Percentiles rank a stretch among this genome's conserved stretches.
These are phyloP conservation scores for Candida jianshihensis DNA, from an alignment of 805 yeast species.

Conservation along the genomic window DNA sequence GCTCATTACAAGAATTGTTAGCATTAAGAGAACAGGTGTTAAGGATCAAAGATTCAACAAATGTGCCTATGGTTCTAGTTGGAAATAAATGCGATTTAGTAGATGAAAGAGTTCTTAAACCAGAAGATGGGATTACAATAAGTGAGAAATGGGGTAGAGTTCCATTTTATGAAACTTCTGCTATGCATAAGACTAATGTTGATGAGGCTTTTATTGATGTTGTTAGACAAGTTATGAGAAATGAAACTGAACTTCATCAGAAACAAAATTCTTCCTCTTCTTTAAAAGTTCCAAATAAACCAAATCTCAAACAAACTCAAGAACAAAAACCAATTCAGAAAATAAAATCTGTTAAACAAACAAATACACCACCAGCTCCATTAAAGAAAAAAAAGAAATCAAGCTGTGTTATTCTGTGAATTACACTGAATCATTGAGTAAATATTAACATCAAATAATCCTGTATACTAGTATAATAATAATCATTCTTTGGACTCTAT, in stretches of 20 bases:
- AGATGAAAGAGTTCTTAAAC: slow-evolving; percentile 65
- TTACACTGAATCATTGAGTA: neutral
- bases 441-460: neutral
- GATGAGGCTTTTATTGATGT: slow-evolving; percentile 87
- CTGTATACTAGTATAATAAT: neutral
- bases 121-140: slow-evolving; percentile 76
- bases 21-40: slow-evolving; percentile 79
- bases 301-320: neutral
- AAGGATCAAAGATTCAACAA: slow-evolving; percentile 67
- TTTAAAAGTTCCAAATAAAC: neutral
- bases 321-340: neutral
- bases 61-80: slow-evolving; percentile 83
- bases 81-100: slow-evolving; percentile 88
- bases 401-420: slow-evolving; percentile 17
- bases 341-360: neutral
- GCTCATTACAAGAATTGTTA: slow-evolving; percentile 69
- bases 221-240: slow-evolving; percentile 81
- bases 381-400: slow-evolving; percentile 24
- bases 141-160: slow-evolving; percentile 81
- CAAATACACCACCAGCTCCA: slow-evolving; percentile 1
- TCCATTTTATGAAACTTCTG: slow-evolving; percentile 90
- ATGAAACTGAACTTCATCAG: slow-evolving; percentile 35
- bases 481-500: slow-evolving; percentile 2
- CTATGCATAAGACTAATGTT: slow-evolving; percentile 83
- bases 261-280: slow-evolving; percentile 2